Conservation (phyloP, 75 land plant species). For the Gnetum montanum region DNA sequence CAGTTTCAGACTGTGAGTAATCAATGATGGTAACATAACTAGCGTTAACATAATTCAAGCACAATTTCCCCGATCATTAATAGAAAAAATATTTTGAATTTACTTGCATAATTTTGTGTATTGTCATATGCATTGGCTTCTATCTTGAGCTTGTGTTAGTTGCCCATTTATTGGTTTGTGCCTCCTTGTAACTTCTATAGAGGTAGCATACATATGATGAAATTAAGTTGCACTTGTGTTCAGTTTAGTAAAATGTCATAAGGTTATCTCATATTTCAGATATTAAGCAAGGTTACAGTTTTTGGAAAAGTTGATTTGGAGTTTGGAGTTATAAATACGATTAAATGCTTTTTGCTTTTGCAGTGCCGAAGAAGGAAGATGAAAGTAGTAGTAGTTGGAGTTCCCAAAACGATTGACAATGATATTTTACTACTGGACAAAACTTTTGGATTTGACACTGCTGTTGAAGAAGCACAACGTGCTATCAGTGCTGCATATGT, state of each 20-base stretch:
- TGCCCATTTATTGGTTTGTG: not conserved
- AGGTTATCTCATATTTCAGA: not conserved
- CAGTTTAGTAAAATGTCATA: not conserved
- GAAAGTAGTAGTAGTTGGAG: constrained; percentile 68
- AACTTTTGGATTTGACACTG: constrained; percentile 97
- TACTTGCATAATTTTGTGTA: no score
- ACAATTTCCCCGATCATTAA: not conserved
- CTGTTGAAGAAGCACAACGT: constrained; percentile 86
- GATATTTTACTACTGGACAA: constrained; percentile 83
- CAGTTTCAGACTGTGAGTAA: not conserved
- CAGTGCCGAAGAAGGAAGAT: constrained; percentile 58
- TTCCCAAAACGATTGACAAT: constrained; percentile 96
- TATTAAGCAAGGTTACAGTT: not conserved
- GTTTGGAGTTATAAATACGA: not conserved
- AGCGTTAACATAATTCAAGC: not conserved
- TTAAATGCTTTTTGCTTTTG: not conserved
- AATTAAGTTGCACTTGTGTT: not conserved
- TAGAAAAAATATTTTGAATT: no score
- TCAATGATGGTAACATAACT: not conserved
- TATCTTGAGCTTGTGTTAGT: no score
- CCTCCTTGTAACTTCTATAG: not conserved
- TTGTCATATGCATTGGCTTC: no score
- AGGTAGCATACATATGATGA: not conserved
- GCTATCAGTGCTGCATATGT: constrained; percentile 91
- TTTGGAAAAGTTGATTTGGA: not conserved